phyloP scores from a whole-genome alignment of 805 yeast species.

The Saturnispora besseyi region DNA sequence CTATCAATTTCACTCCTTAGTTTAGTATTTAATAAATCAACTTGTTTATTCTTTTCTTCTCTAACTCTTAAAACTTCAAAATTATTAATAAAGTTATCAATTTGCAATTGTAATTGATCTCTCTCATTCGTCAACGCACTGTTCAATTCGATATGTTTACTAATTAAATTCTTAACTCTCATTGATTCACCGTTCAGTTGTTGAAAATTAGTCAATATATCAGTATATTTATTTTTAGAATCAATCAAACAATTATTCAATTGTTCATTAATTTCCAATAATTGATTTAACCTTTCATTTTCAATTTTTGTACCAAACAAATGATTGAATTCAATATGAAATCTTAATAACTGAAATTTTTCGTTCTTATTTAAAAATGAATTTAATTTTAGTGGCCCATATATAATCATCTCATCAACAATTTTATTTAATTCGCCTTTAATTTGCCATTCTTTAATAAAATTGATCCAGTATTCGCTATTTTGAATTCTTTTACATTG shows the following conservation, averaged over 20 bases:
- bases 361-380: not conserved
- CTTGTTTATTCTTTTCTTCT: slow-evolving; percentile 25
- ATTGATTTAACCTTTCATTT: not conserved
- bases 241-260: not conserved
- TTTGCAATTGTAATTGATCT: slow-evolving; percentile 14
- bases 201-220: slow-evolving; percentile 24
- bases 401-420: slow-evolving; percentile 2
- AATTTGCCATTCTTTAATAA: not conserved
- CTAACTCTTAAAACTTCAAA: slow-evolving; percentile 26
- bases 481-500: not conserved
- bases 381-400: slow-evolving; percentile 3
- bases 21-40: slow-evolving; percentile 20
- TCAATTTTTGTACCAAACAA: not conserved
- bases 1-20: slow-evolving; percentile 20
- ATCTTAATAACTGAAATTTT: not conserved
- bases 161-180: slow-evolving; percentile 21
- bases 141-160: slow-evolving; percentile 16
- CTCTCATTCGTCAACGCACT: slow-evolving; percentile 11
- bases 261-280: not conserved
- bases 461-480: not conserved
- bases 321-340: not conserved
- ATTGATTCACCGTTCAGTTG: slow-evolving; percentile 27
- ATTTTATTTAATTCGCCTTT: not conserved
- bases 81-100: slow-evolving; percentile 15
- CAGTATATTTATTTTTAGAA: slow-evolving; percentile 17